These are phyloP conservation scores for Chlorociboria aeruginascens DNA, from an alignment of 495 filamentous ascomycete genomes.

Conservation along the genomic window DNA sequence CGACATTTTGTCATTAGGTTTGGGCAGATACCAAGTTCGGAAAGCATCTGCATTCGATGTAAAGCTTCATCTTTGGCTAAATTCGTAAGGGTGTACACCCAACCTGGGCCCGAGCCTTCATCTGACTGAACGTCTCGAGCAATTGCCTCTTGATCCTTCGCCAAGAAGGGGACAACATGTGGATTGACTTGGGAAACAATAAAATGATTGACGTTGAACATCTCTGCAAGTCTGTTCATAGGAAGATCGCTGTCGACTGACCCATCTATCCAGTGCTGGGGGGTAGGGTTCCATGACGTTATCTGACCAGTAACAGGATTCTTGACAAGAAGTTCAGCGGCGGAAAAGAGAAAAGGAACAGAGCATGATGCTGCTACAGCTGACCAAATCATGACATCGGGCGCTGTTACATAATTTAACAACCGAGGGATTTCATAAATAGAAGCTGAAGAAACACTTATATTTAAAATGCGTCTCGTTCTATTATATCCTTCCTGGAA, in stretches of 20 bases:
- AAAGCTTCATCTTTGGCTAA: constrained; percentile 72
- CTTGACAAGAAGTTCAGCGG: constrained; percentile 68
- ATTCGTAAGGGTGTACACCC: constrained; percentile 57
- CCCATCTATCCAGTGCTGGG: constrained; percentile 81
- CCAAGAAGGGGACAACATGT: constrained; percentile 80
- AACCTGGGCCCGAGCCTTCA: constrained; percentile 30
- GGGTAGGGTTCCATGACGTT: constrained; percentile 71
- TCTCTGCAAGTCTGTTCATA: constrained; percentile 80
- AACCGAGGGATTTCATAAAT: constrained; percentile 78
- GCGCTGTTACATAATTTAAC: constrained; percentile 86
- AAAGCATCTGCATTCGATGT: constrained; percentile 68
- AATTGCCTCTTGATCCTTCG: constrained; percentile 51
- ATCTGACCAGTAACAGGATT: constrained; percentile 70
- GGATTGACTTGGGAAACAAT: constrained; percentile 96
- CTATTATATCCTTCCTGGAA: constrained; percentile 95
- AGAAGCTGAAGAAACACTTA: constrained; percentile 77
- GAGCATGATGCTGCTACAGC: constrained; percentile 92
- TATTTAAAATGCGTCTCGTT: constrained; percentile 81
- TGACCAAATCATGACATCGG: constrained; percentile 93
- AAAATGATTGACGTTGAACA: constrained; percentile 98
- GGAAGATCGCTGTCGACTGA: constrained; percentile 91
- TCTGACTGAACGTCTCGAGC: constrained; percentile 27
- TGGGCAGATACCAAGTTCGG: constrained; percentile 75
- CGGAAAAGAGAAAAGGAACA: constrained; percentile 75
- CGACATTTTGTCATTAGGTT: constrained; percentile 66